Evolutionary conservation across 768 basidiomycete species (phyloP), one percentile per base, ranked within the genome.

Genomic region (Auricularia cornea): DNA sequence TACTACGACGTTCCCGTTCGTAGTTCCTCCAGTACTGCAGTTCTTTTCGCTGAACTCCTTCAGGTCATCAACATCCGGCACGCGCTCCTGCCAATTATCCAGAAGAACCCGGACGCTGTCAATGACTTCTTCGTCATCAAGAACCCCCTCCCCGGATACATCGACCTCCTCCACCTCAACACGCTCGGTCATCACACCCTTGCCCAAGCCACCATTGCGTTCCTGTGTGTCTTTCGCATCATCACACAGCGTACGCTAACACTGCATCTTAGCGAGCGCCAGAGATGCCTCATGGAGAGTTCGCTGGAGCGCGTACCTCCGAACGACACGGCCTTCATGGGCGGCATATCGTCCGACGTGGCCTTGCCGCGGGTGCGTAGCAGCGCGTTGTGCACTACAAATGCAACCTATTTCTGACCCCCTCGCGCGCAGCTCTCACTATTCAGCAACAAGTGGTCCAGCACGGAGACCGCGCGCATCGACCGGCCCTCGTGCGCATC

Each of bases 401-500:
- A n/a, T n/a, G n/a, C n/a, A n/a, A n/a, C n/a, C n/a, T 4, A n/a
- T 30, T 28, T 1, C 12, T 32, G 1, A 20, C 30, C 6, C 20
- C 54, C 26, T 10, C n/a, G 3, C n/a, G 1, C 6, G 26, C 54
- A 57, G 54, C 54, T 57, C 54, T 14, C 54, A 8, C 30, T 57
- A 10, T 16, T 28, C 18, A 57, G 30, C 4, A 26, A 57, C 29
- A 62, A 62, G 14, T 54, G 48, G 23, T 52, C 48, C 5, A 10
- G 20, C 2, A 41, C 48, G 26, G 61, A n/a, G 12, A 29, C 16
- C 23, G 48, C 61, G 20, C 44, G 31, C 3, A 56, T 62, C 29
- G 61, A 62, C 28, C n/a, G 29, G 6, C 61, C 61, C 20, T 40
- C 48, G 6, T 54, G 61, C 61, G 32, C 32, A 8, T 62, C 61